Evolutionary conservation across 148 eudicot genomes (phyloP), one percentile per base, ranked within the genome.

Genomic region (Nepenthes gracilis): DNA sequence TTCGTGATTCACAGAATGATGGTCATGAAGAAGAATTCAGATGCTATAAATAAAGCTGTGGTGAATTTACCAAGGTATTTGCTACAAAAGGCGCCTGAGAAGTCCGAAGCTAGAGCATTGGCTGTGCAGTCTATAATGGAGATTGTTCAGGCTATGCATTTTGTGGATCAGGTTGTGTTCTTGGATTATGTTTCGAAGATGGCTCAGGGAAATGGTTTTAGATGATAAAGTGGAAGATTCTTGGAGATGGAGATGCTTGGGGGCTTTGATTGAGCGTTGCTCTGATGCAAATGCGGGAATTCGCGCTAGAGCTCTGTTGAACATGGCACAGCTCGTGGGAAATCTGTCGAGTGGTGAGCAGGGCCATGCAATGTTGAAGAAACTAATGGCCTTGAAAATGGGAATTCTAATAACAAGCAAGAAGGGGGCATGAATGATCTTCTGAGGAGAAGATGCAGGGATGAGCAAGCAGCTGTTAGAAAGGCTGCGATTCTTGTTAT

Each of bases 391-490:
- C 13, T 71, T 79, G 50, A 75, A 74, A 50, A 58, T 63, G 59
- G 75, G 69, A 64, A 47, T 33, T 33, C 58, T 36, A n/a, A n/a
- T n/a, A 36, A 33, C 35, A 66, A 47, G 57, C 53, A 12, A 34
- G 76, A 57, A 12, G 67, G 69, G 55, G 67, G 74, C 48, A 64
- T 80, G n/a, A 81, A 81, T 74, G 78, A 75, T 14, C 74, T 93
- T 51, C 61, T 93, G 50, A 82, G 77, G 71, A 78, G 69, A 74
- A 78, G 95, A 58, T 93, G 96, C 71, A 62, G 63, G 58, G 99
- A 93, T 76, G 96, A 93, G 75, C 88, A 93, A 69, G 96, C 99
- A 35, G 96, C 89, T 53, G 99, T 93, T 59, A 76, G 99, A 54
- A 88, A 85, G 74, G 91, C 96, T 64, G 81, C 96, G 57, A 95